phyloP scores from a whole-genome alignment of 2,329 filamentous ascomycete species.

The Pyrenochaeta sp. region DNA sequence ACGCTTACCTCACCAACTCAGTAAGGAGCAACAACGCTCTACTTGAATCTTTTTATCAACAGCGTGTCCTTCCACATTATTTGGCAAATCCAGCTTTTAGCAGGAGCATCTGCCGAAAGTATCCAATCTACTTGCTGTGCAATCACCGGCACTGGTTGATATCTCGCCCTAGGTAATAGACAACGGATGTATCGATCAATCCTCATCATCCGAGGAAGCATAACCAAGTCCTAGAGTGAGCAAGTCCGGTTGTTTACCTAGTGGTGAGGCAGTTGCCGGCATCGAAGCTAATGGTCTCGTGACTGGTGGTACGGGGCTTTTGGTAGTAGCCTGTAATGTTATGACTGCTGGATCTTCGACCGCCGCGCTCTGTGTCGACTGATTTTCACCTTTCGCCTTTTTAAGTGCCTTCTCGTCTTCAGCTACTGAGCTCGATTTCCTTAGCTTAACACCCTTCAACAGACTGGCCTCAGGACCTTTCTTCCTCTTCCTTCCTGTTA shows the following conservation, averaged over 20 bases:
- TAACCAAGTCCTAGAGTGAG: slow-evolving; percentile 50
- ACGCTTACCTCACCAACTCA: too few relatives aligned
- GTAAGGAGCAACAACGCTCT: too few relatives aligned
- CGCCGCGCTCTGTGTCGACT: not conserved
- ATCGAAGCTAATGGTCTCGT: not conserved
- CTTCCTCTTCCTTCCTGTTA: slow-evolving; percentile 61
- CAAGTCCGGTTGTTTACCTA: slow-evolving; percentile 22
- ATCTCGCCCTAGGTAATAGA: too few relatives aligned
- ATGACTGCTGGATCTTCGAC: not conserved
- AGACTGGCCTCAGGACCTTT: slow-evolving; percentile 50
- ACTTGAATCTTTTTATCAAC: too few relatives aligned
- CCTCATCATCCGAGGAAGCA: slow-evolving; percentile 56
- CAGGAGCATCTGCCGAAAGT: too few relatives aligned
- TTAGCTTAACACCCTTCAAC: slow-evolving; percentile 56
- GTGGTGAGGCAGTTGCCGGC: slow-evolving; percentile 18
- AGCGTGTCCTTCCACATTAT: too few relatives aligned
- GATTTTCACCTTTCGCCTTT: not conserved
- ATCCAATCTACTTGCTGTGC: too few relatives aligned
- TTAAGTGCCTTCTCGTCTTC: slow-evolving; percentile 17
- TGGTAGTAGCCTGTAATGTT: not conserved
- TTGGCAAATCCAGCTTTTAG: too few relatives aligned
- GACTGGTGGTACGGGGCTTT: slow-evolving; percentile 3
- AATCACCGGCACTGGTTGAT: too few relatives aligned
- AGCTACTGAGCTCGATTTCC: slow-evolving; percentile 43
- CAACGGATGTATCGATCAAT: slow-evolving; percentile 18